Evolutionary conservation across 768 basidiomycete species (phyloP).

Genomic region (Pulveroboletus sp.): DNA sequence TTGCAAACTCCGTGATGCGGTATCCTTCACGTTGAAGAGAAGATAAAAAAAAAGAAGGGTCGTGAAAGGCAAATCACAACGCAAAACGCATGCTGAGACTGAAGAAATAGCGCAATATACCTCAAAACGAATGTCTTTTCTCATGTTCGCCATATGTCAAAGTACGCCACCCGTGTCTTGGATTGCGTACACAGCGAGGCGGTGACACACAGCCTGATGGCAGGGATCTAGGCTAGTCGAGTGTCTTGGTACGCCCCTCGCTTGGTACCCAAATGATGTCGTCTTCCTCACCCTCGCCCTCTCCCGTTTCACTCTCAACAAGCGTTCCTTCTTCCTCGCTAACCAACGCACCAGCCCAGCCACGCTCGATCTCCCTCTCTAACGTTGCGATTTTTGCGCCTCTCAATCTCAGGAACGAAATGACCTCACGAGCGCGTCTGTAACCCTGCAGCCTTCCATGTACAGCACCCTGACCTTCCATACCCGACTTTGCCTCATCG

Average conservation of each 20-base stretch:
- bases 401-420: constrained; percentile 59
- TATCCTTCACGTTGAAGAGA: no score
- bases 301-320: constrained; percentile 19
- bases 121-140: constrained; percentile 11
- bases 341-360: constrained; percentile 63
- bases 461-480: constrained; percentile 24
- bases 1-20: constrained; percentile 10
- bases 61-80: constrained; percentile 12
- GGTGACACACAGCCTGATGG: constrained; percentile 9
- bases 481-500: constrained; percentile 29
- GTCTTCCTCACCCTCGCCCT: constrained; percentile 28
- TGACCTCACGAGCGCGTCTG: constrained; percentile 67
- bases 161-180: constrained; percentile 14
- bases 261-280: constrained; percentile 33
- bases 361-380: constrained; percentile 45
- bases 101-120: constrained; percentile 15
- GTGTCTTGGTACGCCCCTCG: constrained; percentile 9
- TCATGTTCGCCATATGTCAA: constrained; percentile 10
- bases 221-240: constrained; percentile 15
- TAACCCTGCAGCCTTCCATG: constrained; percentile 42
- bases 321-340: constrained; percentile 45
- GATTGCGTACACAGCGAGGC: constrained; percentile 3
- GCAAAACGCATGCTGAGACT: background rate
- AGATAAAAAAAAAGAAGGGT: background rate
- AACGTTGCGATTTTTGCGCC: constrained; percentile 69